These are phyloP conservation scores for Neurospora sp. DNA, from an alignment of 2,329 filamentous ascomycete species.

Conservation along the genomic window DNA sequence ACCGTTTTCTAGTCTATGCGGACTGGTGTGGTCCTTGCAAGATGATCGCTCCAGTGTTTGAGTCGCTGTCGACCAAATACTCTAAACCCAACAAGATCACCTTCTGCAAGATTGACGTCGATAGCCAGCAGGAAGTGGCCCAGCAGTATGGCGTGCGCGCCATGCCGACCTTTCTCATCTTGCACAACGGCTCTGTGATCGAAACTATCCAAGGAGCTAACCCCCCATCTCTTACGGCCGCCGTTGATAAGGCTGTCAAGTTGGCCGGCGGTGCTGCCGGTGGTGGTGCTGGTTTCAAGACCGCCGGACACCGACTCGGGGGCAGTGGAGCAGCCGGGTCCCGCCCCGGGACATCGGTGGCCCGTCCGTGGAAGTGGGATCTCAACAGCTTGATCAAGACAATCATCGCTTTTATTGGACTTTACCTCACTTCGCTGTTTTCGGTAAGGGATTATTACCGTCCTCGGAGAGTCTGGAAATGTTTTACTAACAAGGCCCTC, in stretches of 20 bases:
- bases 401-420: conserved; percentile 45
- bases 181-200: conserved; percentile 62
- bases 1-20: conserved; percentile 62
- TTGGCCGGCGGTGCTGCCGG: conserved; percentile 33
- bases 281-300: conserved; percentile 39
- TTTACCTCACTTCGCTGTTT: conserved; percentile 53
- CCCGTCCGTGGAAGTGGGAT: conserved; percentile 20
- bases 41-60: conserved; percentile 80
- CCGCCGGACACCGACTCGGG: conserved; percentile 48
- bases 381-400: conserved; percentile 37
- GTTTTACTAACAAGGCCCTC: conserved; percentile 4
- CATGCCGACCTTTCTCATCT: conserved; percentile 92
- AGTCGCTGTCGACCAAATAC: conserved; percentile 69
- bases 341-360: conserved; percentile 4
- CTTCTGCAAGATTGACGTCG: conserved; percentile 88
- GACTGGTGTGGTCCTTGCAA: conserved; percentile 95
- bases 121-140: conserved; percentile 68
- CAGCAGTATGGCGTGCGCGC: conserved; percentile 69
- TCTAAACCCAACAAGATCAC: conserved; percentile 73
- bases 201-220: conserved; percentile 77
- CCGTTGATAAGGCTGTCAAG: conserved; percentile 61
- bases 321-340: conserved; percentile 21
- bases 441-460: conserved; percentile 34
- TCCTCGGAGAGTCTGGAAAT: not conserved
- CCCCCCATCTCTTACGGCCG: conserved; percentile 61